Evolutionary conservation across 805 yeast species (phyloP).

Genomic region (Hanseniaspora hatyaiensis): DNA sequence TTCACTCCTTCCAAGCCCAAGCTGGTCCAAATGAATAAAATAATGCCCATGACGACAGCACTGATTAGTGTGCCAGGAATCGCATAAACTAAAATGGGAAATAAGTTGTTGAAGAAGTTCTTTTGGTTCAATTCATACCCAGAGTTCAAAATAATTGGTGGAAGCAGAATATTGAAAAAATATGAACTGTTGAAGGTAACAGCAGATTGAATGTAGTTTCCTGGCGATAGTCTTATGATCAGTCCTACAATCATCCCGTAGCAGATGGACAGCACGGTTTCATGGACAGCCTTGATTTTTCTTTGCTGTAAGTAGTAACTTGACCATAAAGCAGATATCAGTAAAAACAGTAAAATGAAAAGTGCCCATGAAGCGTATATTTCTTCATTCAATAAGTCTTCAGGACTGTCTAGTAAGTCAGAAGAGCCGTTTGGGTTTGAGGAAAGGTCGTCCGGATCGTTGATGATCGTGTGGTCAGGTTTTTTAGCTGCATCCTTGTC

Average conservation of each 20-base stretch:
- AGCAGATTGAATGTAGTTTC: constrained; percentile 93
- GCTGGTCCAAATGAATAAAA: constrained; percentile 79
- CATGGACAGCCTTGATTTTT: constrained; percentile 91
- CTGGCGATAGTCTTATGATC: constrained; percentile 81
- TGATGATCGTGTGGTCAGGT: not conserved
- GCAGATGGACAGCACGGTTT: constrained; percentile 88
- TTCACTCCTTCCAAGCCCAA: constrained; percentile 79
- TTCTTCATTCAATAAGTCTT: constrained; percentile 84
- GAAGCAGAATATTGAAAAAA: constrained; percentile 84
- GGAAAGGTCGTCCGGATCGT: not conserved
- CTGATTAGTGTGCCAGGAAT: constrained; percentile 94
- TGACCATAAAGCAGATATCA: constrained; percentile 88
- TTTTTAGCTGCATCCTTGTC: not conserved
- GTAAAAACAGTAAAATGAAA: constrained; percentile 66
- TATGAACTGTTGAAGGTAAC: constrained; percentile 90
- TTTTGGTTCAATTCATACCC: constrained; percentile 96
- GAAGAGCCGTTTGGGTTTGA: constrained; percentile 17
- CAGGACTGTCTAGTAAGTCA: constrained; percentile 30
- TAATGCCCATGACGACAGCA: constrained; percentile 79
- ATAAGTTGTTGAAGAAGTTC: constrained; percentile 84
- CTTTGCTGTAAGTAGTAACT: constrained; percentile 84
- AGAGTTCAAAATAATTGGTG: constrained; percentile 90
- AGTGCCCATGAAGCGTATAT: constrained; percentile 96
- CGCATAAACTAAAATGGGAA: constrained; percentile 84
- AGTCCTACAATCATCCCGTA: constrained; percentile 95